Percentiles rank a stretch among this genome's conserved stretches.
phyloP scores from a whole-genome alignment of 345 rosid species.

The Raphanus sativus region DNA sequence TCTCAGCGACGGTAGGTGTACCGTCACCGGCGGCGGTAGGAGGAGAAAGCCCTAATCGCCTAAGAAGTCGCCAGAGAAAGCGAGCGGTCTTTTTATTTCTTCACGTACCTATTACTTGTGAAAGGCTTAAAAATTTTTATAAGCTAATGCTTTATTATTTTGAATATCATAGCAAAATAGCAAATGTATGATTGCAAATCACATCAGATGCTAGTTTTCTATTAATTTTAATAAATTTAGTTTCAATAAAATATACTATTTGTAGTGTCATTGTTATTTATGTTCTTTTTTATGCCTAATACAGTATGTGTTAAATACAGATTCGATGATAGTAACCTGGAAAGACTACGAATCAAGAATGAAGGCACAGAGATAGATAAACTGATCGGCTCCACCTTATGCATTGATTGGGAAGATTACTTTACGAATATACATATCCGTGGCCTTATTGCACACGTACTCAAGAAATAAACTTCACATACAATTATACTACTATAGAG shows the following conservation, averaged over 20 bases:
- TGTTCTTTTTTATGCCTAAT: not conserved
- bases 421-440: conserved; percentile 53
- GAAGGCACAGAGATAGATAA: not conserved
- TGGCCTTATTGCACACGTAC: conserved; percentile 49
- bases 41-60: too few species aligned
- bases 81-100: too few species aligned
- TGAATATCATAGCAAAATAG: too few species aligned
- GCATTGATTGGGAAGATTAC: conserved; percentile 66
- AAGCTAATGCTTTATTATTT: not conserved
- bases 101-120: not conserved
- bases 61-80: too few species aligned
- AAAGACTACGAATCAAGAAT: conserved; percentile 45
- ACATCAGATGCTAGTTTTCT: not conserved
- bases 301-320: conserved; percentile 38
- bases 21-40: too few species aligned
- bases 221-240: not conserved
- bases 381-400: conserved; percentile 43
- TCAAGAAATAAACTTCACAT: conserved; percentile 36
- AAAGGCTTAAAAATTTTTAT: not conserved
- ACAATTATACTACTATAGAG: not conserved
- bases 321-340: conserved; percentile 56
- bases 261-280: not conserved
- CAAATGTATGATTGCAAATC: too few species aligned
- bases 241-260: not conserved
- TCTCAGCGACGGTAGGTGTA: too few species aligned